These are phyloP conservation scores for Boletus pseudopeckii DNA, from an alignment of 768 basidiomycete species.

Conservation along the genomic window DNA sequence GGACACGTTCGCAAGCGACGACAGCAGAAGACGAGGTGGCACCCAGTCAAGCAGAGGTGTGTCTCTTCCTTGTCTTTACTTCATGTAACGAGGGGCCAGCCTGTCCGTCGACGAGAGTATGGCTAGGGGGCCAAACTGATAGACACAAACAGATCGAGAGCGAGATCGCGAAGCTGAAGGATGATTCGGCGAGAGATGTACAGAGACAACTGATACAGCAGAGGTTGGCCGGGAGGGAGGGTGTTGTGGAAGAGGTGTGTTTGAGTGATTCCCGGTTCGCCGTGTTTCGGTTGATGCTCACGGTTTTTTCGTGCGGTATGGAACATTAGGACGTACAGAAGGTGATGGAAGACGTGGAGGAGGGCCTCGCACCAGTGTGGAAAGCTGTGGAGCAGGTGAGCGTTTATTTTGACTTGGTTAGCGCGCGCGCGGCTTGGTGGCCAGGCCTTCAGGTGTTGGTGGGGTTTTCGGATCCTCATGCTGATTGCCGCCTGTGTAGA, in stretches of 20 bases:
- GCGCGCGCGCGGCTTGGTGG: background rate
- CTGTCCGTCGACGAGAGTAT: background rate
- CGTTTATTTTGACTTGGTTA: background rate
- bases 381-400: constrained; percentile 13
- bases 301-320: background rate
- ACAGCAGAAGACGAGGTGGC: background rate
- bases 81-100: background rate
- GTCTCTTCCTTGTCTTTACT: background rate
- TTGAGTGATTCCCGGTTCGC: background rate
- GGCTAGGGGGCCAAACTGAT: background rate
- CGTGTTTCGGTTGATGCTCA: background rate
- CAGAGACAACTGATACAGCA: constrained; percentile 20
- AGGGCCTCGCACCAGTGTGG: background rate
- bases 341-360: constrained; percentile 3
- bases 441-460: background rate
- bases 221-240: constrained; percentile 3
- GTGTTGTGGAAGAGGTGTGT: constrained; percentile 10
- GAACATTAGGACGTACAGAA: constrained; percentile 1
- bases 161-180: constrained; percentile 19
- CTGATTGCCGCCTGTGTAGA: background rate
- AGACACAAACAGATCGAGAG: constrained; percentile 17
- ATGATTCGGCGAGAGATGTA: constrained; percentile 23
- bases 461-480: background rate
- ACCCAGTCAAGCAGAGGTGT: constrained; percentile 16
- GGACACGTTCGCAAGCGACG: background rate